Conservation (phyloP, 768 basidiomycete genomes). For the Macrolepiota dolichaula region DNA sequence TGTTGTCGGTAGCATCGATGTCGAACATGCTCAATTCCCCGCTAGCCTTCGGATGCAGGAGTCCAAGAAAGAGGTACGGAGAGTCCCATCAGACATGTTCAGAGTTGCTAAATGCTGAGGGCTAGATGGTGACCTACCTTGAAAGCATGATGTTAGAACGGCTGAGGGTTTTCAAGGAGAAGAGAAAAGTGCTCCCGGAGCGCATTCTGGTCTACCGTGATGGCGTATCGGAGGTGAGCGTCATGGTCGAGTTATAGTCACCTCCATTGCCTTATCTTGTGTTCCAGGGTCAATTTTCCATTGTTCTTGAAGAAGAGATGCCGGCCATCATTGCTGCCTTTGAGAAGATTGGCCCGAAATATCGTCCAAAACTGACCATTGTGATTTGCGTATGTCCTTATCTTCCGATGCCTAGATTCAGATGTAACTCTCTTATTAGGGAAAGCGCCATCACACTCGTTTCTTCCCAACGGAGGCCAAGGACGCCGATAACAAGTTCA, state of each 20-base stretch:
- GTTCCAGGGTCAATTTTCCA: constrained; percentile 68
- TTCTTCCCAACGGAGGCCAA: constrained; percentile 58
- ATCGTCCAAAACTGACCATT: constrained; percentile 61
- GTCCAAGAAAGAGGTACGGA: constrained; percentile 67
- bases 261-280: constrained; percentile 15
- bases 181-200: constrained; percentile 51
- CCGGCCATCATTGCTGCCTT: constrained; percentile 63
- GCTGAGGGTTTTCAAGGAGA: constrained; percentile 45
- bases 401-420: constrained; percentile 1
- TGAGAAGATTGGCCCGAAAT: constrained; percentile 39
- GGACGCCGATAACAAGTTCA: constrained; percentile 61
- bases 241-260: constrained; percentile 7
- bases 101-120: neutral
- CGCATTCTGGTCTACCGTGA: constrained; percentile 76
- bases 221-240: constrained; percentile 73
- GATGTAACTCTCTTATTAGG: constrained; percentile 21
- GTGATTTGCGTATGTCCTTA: constrained; percentile 65
- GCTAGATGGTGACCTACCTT: constrained; percentile 74
- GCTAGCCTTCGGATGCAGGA: constrained; percentile 73
- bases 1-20: constrained; percentile 76
- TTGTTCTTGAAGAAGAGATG: constrained; percentile 61
- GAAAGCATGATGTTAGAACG: constrained; percentile 65
- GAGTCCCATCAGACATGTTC: neutral
- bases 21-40: constrained; percentile 64
- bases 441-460: constrained; percentile 52